Evolutionary conservation across 2,329 filamentous ascomycete species (phyloP), one percentile per base, ranked within the genome.

Genomic region (Catunica adiposa): DNA sequence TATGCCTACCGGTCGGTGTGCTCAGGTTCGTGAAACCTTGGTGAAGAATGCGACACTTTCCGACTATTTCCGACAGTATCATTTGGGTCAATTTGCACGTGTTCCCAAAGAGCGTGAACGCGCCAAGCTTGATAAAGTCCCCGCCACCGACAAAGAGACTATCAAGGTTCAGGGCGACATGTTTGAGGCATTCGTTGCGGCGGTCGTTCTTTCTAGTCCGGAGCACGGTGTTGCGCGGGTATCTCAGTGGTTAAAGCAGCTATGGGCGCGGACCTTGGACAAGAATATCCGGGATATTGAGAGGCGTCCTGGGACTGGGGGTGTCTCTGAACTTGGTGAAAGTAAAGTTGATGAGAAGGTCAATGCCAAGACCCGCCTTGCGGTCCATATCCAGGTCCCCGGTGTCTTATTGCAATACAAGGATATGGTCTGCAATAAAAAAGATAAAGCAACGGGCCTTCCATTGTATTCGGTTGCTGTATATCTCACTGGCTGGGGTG

Each of bases 101-200:
- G 70, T 85, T 2, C 83, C 76, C 1, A 64, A 66, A 51, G 61
- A 60, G 11, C 57, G 57, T 17, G 23, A 44, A n/a, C 47, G 54
- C 11, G 57, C 52, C 11, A 56, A 37, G 20, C 26, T 34, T 9
- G 61, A 61, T 1, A 73, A 74, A 59, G 69, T 69, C 23, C 63
- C 60, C 50, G 68, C 63, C 53, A 75, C 63, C 56, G 67, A 64
- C 64, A 82, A 76, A 65, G 76, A 75, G 44, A 73, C 77, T 58
- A 76, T 71, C 14, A 96, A 96, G 67, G 80, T 88, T 8, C 74
- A 85, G 56, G 89, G 83, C 7, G 90, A 97, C 64, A 76, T 96
- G 17, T 94, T 96, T 62, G 90, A 97, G 66, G 85, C 90, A 0
- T 96, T 94, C 62, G 79, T 94, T 15, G 89, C 85, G 7, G 89